These are phyloP conservation scores for Neurospora africana DNA, from an alignment of 495 filamentous ascomycete species.

Conservation along the genomic window DNA sequence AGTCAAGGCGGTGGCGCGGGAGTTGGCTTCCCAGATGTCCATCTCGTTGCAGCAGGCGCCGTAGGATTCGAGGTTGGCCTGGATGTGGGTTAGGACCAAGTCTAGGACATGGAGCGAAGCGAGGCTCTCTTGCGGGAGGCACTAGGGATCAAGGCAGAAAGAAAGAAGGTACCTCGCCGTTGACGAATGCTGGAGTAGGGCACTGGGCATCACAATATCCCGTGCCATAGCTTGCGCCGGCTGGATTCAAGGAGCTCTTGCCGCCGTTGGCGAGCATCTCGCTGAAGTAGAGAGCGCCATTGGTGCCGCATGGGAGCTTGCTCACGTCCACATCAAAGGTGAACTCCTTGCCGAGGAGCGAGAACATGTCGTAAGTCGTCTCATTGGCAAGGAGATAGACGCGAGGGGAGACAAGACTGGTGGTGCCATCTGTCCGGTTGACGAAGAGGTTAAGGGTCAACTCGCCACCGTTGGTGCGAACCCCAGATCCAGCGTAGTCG, in stretches of 20 bases:
- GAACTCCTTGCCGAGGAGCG: slow-evolving; percentile 49
- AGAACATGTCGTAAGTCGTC: slow-evolving; percentile 48
- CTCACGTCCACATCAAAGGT: slow-evolving; percentile 55
- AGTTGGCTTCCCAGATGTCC: slow-evolving; percentile 60
- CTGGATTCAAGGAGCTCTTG: slow-evolving; percentile 43
- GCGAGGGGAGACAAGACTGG: slow-evolving; percentile 28
- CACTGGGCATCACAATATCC: slow-evolving; percentile 69
- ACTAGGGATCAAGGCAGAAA: too few species aligned
- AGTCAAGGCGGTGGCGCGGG: slow-evolving; percentile 40
- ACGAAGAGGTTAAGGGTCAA: slow-evolving; percentile 11
- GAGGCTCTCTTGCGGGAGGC: too few species aligned
- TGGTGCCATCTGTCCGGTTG: slow-evolving; percentile 4
- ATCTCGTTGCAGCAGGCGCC: slow-evolving; percentile 55
- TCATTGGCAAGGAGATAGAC: slow-evolving; percentile 49
- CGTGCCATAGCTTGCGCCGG: slow-evolving; percentile 54
- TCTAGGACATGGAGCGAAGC: too few species aligned
- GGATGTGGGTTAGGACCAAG: not conserved
- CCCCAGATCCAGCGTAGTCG: slow-evolving; percentile 49
- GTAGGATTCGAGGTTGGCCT: slow-evolving; percentile 39
- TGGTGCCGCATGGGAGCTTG: slow-evolving; percentile 54
- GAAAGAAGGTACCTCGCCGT: slow-evolving; percentile 37
- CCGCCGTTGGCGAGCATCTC: slow-evolving; percentile 51
- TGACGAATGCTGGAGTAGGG: slow-evolving; percentile 45
- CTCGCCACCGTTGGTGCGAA: slow-evolving; percentile 39
- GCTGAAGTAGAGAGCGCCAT: slow-evolving; percentile 58